Evolutionary conservation across 768 basidiomycete genomes (phyloP).

Genomic region (Kwoniella sp.): DNA sequence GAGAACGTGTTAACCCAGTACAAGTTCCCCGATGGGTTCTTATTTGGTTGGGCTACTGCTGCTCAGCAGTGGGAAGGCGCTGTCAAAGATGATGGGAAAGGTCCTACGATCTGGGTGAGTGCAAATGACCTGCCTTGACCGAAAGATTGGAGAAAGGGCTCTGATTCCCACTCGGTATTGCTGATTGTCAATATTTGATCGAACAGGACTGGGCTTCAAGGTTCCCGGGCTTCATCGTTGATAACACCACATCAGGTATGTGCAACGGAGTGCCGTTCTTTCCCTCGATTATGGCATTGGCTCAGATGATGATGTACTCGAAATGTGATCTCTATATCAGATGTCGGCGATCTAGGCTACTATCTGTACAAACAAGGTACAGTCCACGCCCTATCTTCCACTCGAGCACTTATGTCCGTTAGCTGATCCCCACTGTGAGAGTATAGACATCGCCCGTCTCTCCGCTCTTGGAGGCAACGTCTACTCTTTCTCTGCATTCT

Average conservation of each 20-base stretch:
- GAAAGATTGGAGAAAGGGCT: no score
- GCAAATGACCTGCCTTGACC: neutral
- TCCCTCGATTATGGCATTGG: no score
- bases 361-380: slow-evolving; percentile 63
- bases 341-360: slow-evolving; percentile 60
- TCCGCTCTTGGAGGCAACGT: slow-evolving; percentile 62
- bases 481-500: slow-evolving; percentile 63
- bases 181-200: no score
- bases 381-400: neutral
- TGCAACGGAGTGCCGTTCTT: neutral
- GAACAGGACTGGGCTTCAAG: slow-evolving; percentile 25
- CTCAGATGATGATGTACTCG: no score
- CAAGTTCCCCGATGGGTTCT: slow-evolving; percentile 60
- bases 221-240: slow-evolving; percentile 26
- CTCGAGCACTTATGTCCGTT: no score
- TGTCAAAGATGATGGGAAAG: slow-evolving; percentile 37
- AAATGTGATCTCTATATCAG: no score
- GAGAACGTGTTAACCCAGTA: slow-evolving; percentile 59
- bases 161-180: no score
- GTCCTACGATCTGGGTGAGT: slow-evolving; percentile 57
- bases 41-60: slow-evolving; percentile 63
- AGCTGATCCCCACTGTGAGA: neutral
- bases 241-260: slow-evolving; percentile 28
- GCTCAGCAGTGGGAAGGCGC: slow-evolving; percentile 65
- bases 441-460: slow-evolving; percentile 54